Percentiles rank a stretch among this genome's conserved stretches.
Evolutionary conservation across 495 filamentous ascomycete species (phyloP).

Genomic region (Lasiosphaeria miniovina): DNA sequence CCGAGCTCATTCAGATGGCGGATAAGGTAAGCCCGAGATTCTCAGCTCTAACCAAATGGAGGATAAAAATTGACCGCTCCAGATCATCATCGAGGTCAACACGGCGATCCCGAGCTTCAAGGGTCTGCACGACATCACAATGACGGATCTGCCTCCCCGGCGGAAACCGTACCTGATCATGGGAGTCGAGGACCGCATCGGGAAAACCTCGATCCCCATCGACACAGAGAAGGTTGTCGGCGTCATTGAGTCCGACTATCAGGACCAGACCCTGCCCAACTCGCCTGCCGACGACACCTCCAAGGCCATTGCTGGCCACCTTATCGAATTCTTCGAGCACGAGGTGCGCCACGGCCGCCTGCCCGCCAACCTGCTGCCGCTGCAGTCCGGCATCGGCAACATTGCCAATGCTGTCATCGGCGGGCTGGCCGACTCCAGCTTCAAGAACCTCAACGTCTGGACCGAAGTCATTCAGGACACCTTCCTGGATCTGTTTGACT

Average conservation of each 20-base stretch:
- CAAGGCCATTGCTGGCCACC: slow-evolving; percentile 68
- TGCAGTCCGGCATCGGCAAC: slow-evolving; percentile 90
- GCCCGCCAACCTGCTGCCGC: slow-evolving; percentile 72
- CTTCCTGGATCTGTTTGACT: slow-evolving; percentile 93
- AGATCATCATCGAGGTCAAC: slow-evolving; percentile 91
- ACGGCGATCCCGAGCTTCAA: slow-evolving; percentile 81
- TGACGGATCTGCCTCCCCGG: slow-evolving; percentile 75
- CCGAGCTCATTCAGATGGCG: slow-evolving; percentile 84
- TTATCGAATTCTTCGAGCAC: slow-evolving; percentile 83
- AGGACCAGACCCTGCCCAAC: slow-evolving; percentile 77
- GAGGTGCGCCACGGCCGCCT: slow-evolving; percentile 76
- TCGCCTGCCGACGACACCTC: slow-evolving; percentile 70
- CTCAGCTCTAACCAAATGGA: not conserved
- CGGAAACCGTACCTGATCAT: slow-evolving; percentile 88
- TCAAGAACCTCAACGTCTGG: slow-evolving; percentile 87
- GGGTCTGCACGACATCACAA: slow-evolving; percentile 87
- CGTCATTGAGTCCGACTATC: slow-evolving; percentile 80
- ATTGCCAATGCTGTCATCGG: slow-evolving; percentile 93
- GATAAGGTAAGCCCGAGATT: slow-evolving; percentile 57
- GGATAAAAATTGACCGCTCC: slow-evolving; percentile 2
- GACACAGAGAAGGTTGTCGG: slow-evolving; percentile 87
- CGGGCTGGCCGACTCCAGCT: slow-evolving; percentile 78
- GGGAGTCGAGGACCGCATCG: slow-evolving; percentile 74
- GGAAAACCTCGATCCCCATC: slow-evolving; percentile 78
- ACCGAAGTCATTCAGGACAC: slow-evolving; percentile 92